Evolutionary conservation across 2,329 filamentous ascomycete genomes (phyloP).

Genomic region (Claviceps quebecensis): DNA sequence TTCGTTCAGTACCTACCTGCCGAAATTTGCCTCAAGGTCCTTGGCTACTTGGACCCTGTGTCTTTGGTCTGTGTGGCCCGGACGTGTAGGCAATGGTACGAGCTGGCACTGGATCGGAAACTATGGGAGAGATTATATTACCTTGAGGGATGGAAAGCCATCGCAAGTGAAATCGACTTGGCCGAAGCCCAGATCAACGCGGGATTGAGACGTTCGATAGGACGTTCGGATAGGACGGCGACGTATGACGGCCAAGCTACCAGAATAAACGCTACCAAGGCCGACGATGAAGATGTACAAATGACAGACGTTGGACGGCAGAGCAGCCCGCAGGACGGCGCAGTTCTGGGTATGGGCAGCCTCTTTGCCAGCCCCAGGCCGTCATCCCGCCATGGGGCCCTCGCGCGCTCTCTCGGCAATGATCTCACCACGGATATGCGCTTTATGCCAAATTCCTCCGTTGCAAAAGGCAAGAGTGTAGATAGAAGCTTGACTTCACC

Average conservation of each 20-base stretch:
- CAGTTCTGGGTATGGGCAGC: slow-evolving; percentile 11
- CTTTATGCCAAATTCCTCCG: slow-evolving; percentile 3
- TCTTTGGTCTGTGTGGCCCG: slow-evolving; percentile 69
- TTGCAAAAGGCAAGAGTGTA: slow-evolving; percentile 14
- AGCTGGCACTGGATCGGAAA: slow-evolving; percentile 65
- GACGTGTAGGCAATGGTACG: slow-evolving; percentile 71
- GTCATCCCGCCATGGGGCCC: slow-evolving; percentile 16
- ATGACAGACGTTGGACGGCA: slow-evolving; percentile 25
- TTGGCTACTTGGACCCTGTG: slow-evolving; percentile 69
- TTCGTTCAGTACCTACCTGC: slow-evolving; percentile 74
- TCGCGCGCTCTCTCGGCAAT: slow-evolving; percentile 11
- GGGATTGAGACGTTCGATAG: slow-evolving; percentile 22
- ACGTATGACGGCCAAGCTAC: slow-evolving; percentile 34
- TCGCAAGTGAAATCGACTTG: slow-evolving; percentile 47
- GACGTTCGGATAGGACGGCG: slow-evolving; percentile 28
- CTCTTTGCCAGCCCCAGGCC: slow-evolving; percentile 22
- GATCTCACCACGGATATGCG: slow-evolving; percentile 18
- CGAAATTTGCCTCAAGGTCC: slow-evolving; percentile 81
- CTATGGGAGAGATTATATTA: slow-evolving; percentile 78
- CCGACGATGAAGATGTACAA: slow-evolving; percentile 34
- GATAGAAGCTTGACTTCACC: slow-evolving; percentile 16
- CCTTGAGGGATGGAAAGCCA: slow-evolving; percentile 71
- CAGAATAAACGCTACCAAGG: slow-evolving; percentile 41
- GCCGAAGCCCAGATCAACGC: slow-evolving; percentile 50
- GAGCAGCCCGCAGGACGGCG: slow-evolving; percentile 11